A percentile compares a stretch with the other conserved stretches of the same genome.
Conservation (phyloP, 345 rosid genomes). For the Rhodomyrtus tomentosa region DNA sequence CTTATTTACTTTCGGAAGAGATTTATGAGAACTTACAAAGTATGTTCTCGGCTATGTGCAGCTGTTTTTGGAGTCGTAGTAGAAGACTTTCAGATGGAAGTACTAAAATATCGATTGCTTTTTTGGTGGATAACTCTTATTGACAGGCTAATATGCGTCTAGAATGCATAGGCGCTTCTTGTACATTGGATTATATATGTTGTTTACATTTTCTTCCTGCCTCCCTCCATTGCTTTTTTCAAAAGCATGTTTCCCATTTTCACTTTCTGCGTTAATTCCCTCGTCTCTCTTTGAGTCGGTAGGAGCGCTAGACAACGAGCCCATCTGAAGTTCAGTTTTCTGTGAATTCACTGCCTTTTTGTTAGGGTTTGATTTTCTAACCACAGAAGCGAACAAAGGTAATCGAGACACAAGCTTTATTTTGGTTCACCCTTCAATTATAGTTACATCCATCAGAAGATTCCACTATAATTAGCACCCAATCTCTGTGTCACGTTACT, state of each 20-base stretch:
- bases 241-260: not conserved
- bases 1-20: not conserved
- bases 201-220: not conserved
- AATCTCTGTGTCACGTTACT: too few species aligned
- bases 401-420: too few species aligned
- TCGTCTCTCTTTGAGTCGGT: constrained; percentile 19
- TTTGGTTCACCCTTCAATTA: too few species aligned
- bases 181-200: not conserved
- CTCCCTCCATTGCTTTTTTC: not conserved
- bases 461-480: too few species aligned
- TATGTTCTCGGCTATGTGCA: not conserved
- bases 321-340: constrained; percentile 55
- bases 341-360: constrained; percentile 31
- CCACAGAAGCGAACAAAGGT: too few species aligned
- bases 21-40: not conserved
- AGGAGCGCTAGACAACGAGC: constrained; percentile 78
- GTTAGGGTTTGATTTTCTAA: too few species aligned
- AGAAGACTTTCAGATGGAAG: not conserved
- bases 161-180: not conserved
- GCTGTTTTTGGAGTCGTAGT: not conserved
- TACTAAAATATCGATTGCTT: not conserved
- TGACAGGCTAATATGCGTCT: not conserved
- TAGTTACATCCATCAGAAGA: too few species aligned
- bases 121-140: not conserved
- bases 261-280: not conserved